Conservation (phyloP, 2,329 filamentous ascomycete species). For the Herpotrichia juniperi region DNA sequence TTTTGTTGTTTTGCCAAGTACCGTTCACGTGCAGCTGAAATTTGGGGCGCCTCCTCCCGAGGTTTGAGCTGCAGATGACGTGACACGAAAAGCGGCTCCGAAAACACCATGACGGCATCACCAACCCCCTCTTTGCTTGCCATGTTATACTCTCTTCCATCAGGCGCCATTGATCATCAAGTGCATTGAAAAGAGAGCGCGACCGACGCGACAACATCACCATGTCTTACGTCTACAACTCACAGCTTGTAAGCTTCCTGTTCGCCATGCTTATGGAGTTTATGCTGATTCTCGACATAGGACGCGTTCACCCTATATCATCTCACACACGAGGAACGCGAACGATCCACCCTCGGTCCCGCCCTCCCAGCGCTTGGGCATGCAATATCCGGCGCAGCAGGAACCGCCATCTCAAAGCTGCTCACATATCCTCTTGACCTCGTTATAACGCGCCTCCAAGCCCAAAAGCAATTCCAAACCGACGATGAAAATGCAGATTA, state of each 20-base stretch:
- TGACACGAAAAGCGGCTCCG: conserved; percentile 11
- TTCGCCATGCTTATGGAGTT: neutral
- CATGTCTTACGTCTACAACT: conserved; percentile 49
- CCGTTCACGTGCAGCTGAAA: neutral
- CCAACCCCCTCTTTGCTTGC: conserved; percentile 8
- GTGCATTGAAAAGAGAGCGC: neutral
- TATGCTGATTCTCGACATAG: conserved; percentile 26
- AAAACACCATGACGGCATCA: conserved; percentile 10
- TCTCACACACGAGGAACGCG: conserved; percentile 43
- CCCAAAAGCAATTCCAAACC: conserved; percentile 67
- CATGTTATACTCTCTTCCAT: neutral
- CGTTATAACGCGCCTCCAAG: conserved; percentile 81
- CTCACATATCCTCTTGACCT: conserved; percentile 82
- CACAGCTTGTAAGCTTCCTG: conserved; percentile 46
- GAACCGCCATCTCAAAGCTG: conserved; percentile 79
- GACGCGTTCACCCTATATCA: conserved; percentile 52
- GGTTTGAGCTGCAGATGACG: conserved; percentile 4
- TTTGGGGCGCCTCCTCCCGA: neutral
- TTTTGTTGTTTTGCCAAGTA: neutral
- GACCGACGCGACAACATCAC: neutral
- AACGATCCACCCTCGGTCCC: conserved; percentile 44
- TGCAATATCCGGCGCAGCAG: conserved; percentile 78
- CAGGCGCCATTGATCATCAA: neutral
- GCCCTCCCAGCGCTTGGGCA: conserved; percentile 78
- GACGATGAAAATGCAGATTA: conserved; percentile 59